Conservation (phyloP, 257 asterid genomes). For the Mentha longifolia region DNA sequence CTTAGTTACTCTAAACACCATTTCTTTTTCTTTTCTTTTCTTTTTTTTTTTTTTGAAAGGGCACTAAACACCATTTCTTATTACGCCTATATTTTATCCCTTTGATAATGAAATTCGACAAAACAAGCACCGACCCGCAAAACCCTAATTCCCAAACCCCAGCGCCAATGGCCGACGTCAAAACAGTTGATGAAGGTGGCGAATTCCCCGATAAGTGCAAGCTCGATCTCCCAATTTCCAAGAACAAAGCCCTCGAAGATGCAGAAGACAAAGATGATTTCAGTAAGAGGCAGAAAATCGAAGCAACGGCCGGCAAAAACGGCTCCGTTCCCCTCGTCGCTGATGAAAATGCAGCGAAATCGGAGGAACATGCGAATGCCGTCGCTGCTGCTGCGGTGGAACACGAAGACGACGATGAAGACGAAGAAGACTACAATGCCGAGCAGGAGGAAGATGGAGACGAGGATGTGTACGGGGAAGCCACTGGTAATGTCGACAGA, state of each 20-base stretch:
- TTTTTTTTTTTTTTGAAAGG: too few species aligned
- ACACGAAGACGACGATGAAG: slow-evolving; percentile 41
- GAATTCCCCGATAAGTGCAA: slow-evolving; percentile 44
- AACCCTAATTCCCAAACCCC: slow-evolving; percentile 48
- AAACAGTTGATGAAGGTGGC: slow-evolving; percentile 35
- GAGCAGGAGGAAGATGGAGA: slow-evolving; percentile 42
- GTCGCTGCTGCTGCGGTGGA: slow-evolving; percentile 30
- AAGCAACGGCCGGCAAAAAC: slow-evolving; percentile 31
- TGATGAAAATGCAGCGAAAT: slow-evolving; percentile 19
- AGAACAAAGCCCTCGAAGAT: slow-evolving; percentile 28
- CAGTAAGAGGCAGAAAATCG: slow-evolving; percentile 44
- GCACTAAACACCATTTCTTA: too few species aligned
- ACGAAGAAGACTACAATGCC: slow-evolving; percentile 42
- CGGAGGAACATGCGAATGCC: slow-evolving; percentile 18
- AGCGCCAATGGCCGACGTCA: slow-evolving; percentile 48
- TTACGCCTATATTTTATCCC: too few species aligned
- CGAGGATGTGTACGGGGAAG: slow-evolving; percentile 35
- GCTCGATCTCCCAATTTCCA: slow-evolving; percentile 35
- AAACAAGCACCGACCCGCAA: slow-evolving; percentile 15
- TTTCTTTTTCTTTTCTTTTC: too few species aligned
- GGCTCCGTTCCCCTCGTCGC: slow-evolving; percentile 31
- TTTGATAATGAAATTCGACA: too few species aligned
- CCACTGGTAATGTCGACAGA: slow-evolving; percentile 33
- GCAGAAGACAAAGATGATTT: slow-evolving; percentile 29
- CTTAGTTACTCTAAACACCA: too few species aligned